Evolutionary conservation across 139 green algal species (phyloP).

Genomic region (Picochlorum costavermella): DNA sequence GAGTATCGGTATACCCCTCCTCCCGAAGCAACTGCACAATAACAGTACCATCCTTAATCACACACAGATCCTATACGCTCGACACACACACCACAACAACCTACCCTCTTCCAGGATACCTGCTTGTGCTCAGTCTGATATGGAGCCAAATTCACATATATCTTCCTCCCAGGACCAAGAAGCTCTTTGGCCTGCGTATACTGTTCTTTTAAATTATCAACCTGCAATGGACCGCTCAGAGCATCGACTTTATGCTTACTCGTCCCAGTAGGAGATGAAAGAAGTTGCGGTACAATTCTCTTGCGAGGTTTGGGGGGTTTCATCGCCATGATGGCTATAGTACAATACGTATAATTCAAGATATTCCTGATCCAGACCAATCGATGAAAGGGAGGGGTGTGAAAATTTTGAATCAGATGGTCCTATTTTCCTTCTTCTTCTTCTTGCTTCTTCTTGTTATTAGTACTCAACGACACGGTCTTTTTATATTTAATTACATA

Average conservation of each 20-base stretch:
- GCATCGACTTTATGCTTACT: slow-evolving; percentile 4
- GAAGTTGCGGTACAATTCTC: slow-evolving; percentile 25
- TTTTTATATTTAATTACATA: too few species aligned
- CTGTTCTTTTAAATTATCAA: slow-evolving; percentile 15
- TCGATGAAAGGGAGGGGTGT: too few species aligned
- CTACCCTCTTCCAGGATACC: slow-evolving; percentile 19
- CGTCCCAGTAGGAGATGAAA: slow-evolving; percentile 4
- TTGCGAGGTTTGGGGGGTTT: slow-evolving; percentile 2
- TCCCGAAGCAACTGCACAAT: too few species aligned
- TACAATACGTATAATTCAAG: not conserved
- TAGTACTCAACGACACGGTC: too few species aligned
- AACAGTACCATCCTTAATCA: not conserved
- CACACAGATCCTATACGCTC: not conserved
- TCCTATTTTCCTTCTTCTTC: too few species aligned
- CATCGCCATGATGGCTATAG: not conserved
- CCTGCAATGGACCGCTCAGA: not conserved
- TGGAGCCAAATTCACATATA: slow-evolving; percentile 8
- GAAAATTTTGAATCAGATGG: too few species aligned
- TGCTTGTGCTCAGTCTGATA: slow-evolving; percentile 10
- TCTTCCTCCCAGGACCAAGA: slow-evolving; percentile 15
- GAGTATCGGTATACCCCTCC: too few species aligned
- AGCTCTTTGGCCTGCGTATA: not conserved
- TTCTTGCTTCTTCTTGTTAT: too few species aligned
- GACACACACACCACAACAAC: not conserved
- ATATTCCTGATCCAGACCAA: too few species aligned